Percentiles rank a stretch among this genome's conserved stretches.
These are phyloP conservation scores for Mycena latifolia DNA, from an alignment of 768 basidiomycete species.

Conservation along the genomic window DNA sequence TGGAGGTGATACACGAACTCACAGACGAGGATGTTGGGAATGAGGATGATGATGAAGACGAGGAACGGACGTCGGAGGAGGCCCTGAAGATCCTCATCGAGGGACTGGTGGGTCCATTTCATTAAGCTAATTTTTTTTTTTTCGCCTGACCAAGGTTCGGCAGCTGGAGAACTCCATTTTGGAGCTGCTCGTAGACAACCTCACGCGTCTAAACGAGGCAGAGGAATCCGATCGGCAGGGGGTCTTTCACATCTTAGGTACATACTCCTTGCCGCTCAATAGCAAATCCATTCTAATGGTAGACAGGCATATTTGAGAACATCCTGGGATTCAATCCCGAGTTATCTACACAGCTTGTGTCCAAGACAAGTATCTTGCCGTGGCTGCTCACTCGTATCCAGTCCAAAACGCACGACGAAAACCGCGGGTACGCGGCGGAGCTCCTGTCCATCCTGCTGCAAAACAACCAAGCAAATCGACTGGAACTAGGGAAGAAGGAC, in stretches of 20 bases:
- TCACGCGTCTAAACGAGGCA: constrained; percentile 87
- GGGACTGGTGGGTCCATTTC: constrained; percentile 69
- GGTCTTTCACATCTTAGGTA: constrained; percentile 92
- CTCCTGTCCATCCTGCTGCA: constrained; percentile 93
- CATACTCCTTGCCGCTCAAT: constrained; percentile 16
- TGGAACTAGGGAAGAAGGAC: constrained; percentile 76
- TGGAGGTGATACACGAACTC: constrained; percentile 92
- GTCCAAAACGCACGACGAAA: constrained; percentile 84
- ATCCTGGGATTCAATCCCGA: constrained; percentile 87
- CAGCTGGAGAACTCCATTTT: constrained; percentile 88
- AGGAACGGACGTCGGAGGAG: constrained; percentile 69
- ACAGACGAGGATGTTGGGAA: constrained; percentile 97
- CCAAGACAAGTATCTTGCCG: constrained; percentile 78
- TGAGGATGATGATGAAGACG: constrained; percentile 75
- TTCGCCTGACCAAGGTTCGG: constrained; percentile 14
- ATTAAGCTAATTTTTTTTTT: not conserved
- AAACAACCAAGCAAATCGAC: constrained; percentile 74
- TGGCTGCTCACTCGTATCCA: constrained; percentile 88
- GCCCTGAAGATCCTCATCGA: constrained; percentile 83
- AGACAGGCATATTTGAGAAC: constrained; percentile 91
- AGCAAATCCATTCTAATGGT: constrained; percentile 14
- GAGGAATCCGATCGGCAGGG: constrained; percentile 95
- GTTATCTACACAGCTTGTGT: constrained; percentile 75
- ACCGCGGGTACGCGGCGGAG: constrained; percentile 94
- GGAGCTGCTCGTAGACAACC: constrained; percentile 91